Conservation (phyloP, 2,329 filamentous ascomycete genomes). For the Davidsoniella virescens region DNA sequence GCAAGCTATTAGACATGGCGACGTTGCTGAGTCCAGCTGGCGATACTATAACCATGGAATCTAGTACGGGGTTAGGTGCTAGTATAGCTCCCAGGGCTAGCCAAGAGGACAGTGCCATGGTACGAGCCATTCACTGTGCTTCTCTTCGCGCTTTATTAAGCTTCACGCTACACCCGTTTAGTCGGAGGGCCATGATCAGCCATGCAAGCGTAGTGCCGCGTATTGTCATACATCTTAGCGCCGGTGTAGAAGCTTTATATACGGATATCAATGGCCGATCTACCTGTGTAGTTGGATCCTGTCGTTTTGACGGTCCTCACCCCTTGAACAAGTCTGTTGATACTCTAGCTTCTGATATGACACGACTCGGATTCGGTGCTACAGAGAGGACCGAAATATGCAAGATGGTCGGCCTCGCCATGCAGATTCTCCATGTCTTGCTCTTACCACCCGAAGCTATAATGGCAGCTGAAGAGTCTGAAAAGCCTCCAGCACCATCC, state of each 20-base stretch:
- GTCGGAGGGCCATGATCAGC: constrained; percentile 46
- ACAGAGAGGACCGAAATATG: not conserved
- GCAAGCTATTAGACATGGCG: constrained; percentile 39
- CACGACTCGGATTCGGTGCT: constrained; percentile 19
- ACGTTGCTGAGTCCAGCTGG: too few species aligned
- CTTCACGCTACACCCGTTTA: constrained; percentile 47
- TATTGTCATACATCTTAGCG: constrained; percentile 47
- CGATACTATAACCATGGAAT: constrained; percentile 19
- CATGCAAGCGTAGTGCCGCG: constrained; percentile 58
- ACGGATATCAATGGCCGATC: constrained; percentile 20
- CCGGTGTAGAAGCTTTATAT: constrained; percentile 60
- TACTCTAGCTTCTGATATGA: not conserved
- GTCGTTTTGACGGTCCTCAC: not conserved
- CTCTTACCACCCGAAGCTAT: not conserved
- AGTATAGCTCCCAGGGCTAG: constrained; percentile 29
- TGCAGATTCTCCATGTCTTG: constrained; percentile 11
- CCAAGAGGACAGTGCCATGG: constrained; percentile 21
- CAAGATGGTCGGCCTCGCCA: constrained; percentile 16
- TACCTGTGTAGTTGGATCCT: not conserved
- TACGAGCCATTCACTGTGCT: constrained; percentile 30
- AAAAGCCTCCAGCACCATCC: constrained; percentile 12
- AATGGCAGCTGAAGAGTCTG: not conserved
- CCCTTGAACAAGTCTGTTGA: too few species aligned
- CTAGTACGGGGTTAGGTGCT: constrained; percentile 19
- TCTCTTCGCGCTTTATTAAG: constrained; percentile 36